Evolutionary conservation across 306 rosid species (phyloP), one percentile per base, ranked within the genome.

Genomic region (Dalbergia cochinchinensis): DNA sequence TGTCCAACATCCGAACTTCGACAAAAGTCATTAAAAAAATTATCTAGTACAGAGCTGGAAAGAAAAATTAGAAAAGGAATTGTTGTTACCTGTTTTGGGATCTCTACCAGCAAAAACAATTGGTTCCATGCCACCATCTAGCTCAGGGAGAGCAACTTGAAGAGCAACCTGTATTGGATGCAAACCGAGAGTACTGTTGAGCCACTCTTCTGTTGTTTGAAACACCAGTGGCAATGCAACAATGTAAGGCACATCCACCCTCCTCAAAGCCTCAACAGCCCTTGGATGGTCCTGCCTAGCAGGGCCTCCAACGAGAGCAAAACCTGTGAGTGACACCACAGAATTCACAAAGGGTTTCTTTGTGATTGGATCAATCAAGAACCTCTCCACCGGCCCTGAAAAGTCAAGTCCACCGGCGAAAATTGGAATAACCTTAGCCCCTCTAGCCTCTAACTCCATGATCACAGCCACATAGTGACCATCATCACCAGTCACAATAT

Each of bases 81-180:
- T 48, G 14, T 15, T 26, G 18, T 80, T 77, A 87, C 99, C 99
- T 48, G 99, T 88, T 87, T 88, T 91, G 51, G 99, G 99, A 90
- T 96, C 99, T 18, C 99, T 90, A 20, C 99, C 98, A 0, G 99
- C 90, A 31, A 91, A 96, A 80, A 96, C 96, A 11, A 96, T 96
- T 11, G 99, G 99, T 84, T 96, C 99, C 97, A 96, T 96, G 73
- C 98, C 99, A 69, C 99, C 99, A 83, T 93, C 99, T 0, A 96
- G 97, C 88, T 96, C 99, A 0, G 99, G 99, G 64, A 96, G 91
- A 54, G 99, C 99, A 78, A 96, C 98, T 82, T 96, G 99, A 81
- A 96, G 88, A 20, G 99, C 99, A 6, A 96, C 99, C 89, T 96
- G 99, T 74, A 96, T 93, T 19, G 99, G 99, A 80, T 96, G 99